A percentile compares a stretch with the other conserved stretches of the same genome.
These are phyloP conservation scores for Chrysosporium keratinophilum DNA, from an alignment of 2,329 filamentous ascomycete species.

Conservation along the genomic window DNA sequence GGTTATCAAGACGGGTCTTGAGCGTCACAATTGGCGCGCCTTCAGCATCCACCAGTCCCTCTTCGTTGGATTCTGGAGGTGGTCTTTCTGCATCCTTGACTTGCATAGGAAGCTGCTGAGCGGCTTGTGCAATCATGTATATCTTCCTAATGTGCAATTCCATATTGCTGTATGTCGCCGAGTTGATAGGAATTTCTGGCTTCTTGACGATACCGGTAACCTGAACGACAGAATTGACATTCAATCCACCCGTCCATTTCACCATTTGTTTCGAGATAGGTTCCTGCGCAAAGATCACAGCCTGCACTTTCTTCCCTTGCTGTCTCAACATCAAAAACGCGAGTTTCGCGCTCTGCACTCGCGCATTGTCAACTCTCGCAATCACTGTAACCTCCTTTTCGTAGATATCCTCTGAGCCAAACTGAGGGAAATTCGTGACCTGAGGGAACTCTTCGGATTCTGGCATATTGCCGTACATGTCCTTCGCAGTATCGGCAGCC, in stretches of 20 bases:
- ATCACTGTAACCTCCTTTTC: slow-evolving; percentile 66
- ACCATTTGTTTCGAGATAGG: slow-evolving; percentile 78
- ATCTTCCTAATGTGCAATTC: slow-evolving; percentile 85
- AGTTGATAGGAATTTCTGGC: slow-evolving; percentile 79
- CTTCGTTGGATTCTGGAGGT: slow-evolving; percentile 36
- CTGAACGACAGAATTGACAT: slow-evolving; percentile 68
- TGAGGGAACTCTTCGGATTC: slow-evolving; percentile 49
- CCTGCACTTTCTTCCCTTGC: slow-evolving; percentile 71
- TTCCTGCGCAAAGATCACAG: slow-evolving; percentile 56
- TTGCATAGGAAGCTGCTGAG: slow-evolving; percentile 51
- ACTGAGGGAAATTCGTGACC: slow-evolving; percentile 47
- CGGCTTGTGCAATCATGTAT: slow-evolving; percentile 61
- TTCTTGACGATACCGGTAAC: slow-evolving; percentile 73
- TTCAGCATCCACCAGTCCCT: slow-evolving; percentile 42
- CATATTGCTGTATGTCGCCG: slow-evolving; percentile 64
- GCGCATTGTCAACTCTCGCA: slow-evolving; percentile 75
- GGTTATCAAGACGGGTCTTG: slow-evolving; percentile 79
- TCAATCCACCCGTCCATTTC: slow-evolving; percentile 70
- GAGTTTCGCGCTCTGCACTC: slow-evolving; percentile 83
- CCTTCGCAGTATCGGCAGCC: slow-evolving; percentile 50
- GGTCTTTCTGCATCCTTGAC: slow-evolving; percentile 44
- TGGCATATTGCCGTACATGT: slow-evolving; percentile 67
- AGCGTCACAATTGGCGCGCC: slow-evolving; percentile 63
- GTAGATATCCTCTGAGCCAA: slow-evolving; percentile 48
- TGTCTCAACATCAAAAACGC: slow-evolving; percentile 78